A percentile compares a stretch with the other conserved stretches of the same genome.
Conservation (phyloP, 1,139 yeast genomes). For the Debaryomyces udenii region DNA sequence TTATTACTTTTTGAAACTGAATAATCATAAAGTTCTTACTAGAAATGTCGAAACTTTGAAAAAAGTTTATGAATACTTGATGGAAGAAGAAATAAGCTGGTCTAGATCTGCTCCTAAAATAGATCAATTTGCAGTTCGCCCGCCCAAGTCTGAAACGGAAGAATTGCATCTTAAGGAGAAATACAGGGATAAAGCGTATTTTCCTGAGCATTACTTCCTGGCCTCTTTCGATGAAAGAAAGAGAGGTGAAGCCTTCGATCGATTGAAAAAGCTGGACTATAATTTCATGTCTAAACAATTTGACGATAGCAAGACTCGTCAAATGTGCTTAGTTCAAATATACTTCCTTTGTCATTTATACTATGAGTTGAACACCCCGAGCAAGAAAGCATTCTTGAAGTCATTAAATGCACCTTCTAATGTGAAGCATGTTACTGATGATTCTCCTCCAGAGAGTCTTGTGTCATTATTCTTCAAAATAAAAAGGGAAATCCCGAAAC, state of each 20-base stretch:
- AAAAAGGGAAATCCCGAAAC: slow-evolving; percentile 29
- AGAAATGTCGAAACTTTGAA: slow-evolving; percentile 27
- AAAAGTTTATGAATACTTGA: slow-evolving; percentile 31
- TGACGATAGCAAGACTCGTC: slow-evolving; percentile 31
- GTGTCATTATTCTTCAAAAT: slow-evolving; percentile 27
- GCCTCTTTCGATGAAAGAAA: slow-evolving; percentile 30
- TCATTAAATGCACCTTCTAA: slow-evolving; percentile 29
- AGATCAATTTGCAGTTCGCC: slow-evolving; percentile 23
- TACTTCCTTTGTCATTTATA: slow-evolving; percentile 35
- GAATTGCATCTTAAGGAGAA: slow-evolving; percentile 24
- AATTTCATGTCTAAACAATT: slow-evolving; percentile 29
- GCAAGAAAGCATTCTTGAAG: slow-evolving; percentile 29
- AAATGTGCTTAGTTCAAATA: slow-evolving; percentile 35
- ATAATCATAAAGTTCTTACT: slow-evolving; percentile 25
- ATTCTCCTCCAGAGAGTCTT: slow-evolving; percentile 29
- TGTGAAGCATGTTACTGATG: slow-evolving; percentile 43
- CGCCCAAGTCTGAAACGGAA: slow-evolving; percentile 22
- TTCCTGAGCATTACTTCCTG: slow-evolving; percentile 42
- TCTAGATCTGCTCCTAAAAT: slow-evolving; percentile 18
- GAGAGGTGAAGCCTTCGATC: slow-evolving; percentile 21
- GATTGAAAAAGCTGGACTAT: slow-evolving; percentile 29
- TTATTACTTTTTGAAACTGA: slow-evolving; percentile 30
- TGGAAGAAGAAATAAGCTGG: slow-evolving; percentile 33
- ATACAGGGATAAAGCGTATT: slow-evolving; percentile 27
- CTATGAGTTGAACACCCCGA: slow-evolving; percentile 28